phyloP scores from a whole-genome alignment of 805 yeast species.

The Vanderwaltozyma polyspora region DNA sequence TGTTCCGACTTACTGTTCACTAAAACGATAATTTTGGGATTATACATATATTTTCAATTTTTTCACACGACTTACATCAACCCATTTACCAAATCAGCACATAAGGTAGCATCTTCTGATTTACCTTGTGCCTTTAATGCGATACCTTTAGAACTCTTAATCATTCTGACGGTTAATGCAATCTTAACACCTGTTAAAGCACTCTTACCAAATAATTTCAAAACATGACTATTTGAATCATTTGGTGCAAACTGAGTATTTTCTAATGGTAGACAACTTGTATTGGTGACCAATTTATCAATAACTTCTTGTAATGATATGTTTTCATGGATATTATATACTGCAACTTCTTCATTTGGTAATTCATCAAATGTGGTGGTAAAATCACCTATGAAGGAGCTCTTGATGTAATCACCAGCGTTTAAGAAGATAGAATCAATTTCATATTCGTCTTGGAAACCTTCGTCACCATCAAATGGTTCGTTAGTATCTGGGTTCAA shows the following conservation, averaged over 20 bases:
- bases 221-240: conserved; percentile 48
- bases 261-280: conserved; percentile 65
- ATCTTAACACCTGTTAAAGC: conserved; percentile 28
- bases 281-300: conserved; percentile 36
- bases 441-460: conserved; percentile 88
- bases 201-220: conserved; percentile 78
- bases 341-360: conserved; percentile 48
- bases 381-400: conserved; percentile 70
- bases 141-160: conserved; percentile 36
- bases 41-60: no score
- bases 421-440: conserved; percentile 63
- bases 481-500: conserved; percentile 60
- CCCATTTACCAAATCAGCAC: conserved; percentile 21
- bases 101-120: conserved; percentile 34
- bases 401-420: conserved; percentile 73
- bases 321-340: conserved; percentile 48
- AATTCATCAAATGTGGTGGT: conserved; percentile 65
- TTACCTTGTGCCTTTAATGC: conserved; percentile 51
- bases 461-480: conserved; percentile 61
- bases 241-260: conserved; percentile 53
- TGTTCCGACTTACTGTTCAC: no score
- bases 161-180: conserved; percentile 45
- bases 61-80: no score
- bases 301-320: conserved; percentile 46
- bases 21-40: no score